Conservation (phyloP, 192 early-diverging fungal genomes). For the Spinellus fusiger region DNA sequence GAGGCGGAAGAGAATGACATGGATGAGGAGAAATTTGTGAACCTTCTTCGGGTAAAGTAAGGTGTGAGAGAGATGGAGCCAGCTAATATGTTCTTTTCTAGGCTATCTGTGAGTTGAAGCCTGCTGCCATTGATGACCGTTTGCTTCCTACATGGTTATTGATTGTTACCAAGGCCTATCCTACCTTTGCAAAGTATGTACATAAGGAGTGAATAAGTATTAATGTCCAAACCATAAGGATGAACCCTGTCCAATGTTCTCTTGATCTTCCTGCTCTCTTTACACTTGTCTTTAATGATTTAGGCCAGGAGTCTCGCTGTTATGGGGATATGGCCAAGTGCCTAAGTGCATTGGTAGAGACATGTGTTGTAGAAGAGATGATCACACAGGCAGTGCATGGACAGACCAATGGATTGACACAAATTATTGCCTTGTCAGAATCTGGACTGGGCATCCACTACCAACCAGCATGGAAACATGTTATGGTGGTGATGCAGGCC, state of each 20-base stretch:
- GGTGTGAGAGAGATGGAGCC: background rate
- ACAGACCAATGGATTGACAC: conserved; percentile 35
- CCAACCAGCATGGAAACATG: conserved; percentile 77
- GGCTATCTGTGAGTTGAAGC: conserved; percentile 72
- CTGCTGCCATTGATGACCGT: conserved; percentile 75
- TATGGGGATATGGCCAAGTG: conserved; percentile 57
- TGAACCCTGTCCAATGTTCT: conserved; percentile 43
- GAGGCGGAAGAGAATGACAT: conserved; percentile 37
- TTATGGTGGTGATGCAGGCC: conserved; percentile 69
- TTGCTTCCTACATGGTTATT: conserved; percentile 81
- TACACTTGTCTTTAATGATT: conserved; percentile 55
- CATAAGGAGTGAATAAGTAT: background rate
- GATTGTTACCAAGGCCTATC: conserved; percentile 70
- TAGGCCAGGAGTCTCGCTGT: conserved; percentile 50
- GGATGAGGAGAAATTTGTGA: conserved; percentile 29
- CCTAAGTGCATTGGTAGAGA: conserved; percentile 59
- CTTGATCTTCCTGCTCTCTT: conserved; percentile 50
- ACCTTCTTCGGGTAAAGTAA: conserved; percentile 24
- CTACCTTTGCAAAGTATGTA: conserved; percentile 55
- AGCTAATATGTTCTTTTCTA: conserved; percentile 12
- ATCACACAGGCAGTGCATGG: conserved; percentile 50
- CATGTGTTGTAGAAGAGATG: conserved; percentile 73
- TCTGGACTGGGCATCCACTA: conserved; percentile 70
- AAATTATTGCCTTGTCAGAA: conserved; percentile 45
- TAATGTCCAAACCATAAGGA: conserved; percentile 11